A percentile compares a stretch with the other conserved stretches of the same genome.
Evolutionary conservation across 169 alveolate genomes (phyloP).

Genomic region (Theileria luwenshuni): DNA sequence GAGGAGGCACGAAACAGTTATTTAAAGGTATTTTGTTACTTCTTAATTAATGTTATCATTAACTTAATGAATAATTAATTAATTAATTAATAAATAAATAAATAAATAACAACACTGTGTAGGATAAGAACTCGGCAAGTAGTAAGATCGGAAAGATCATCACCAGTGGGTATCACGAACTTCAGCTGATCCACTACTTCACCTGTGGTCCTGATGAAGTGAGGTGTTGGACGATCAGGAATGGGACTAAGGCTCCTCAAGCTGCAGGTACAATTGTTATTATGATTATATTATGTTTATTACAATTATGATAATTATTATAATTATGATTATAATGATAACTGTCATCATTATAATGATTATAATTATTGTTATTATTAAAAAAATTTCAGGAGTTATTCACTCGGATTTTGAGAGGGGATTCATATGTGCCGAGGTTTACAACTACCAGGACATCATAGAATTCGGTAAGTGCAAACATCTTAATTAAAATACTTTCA

Average conservation of each 20-base stretch:
- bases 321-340: neutral
- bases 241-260: conserved; percentile 94
- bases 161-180: conserved; percentile 93
- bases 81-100: too few species aligned
- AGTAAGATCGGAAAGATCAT: conserved; percentile 93
- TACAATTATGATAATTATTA: too few species aligned
- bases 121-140: conserved; percentile 80
- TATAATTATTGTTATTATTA: neutral
- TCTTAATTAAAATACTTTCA: conserved; percentile 9
- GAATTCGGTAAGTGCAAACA: conserved; percentile 70
- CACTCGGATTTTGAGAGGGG: conserved; percentile 98
- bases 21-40: conserved; percentile 70
- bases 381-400: conserved; percentile 70
- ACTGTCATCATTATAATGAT: neutral
- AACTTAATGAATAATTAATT: too few species aligned
- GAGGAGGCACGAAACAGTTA: conserved; percentile 84
- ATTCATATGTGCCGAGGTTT: conserved; percentile 97
- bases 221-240: conserved; percentile 97
- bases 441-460: conserved; percentile 87
- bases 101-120: neutral
- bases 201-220: conserved; percentile 99
- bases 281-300: neutral
- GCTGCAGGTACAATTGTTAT: conserved; percentile 90
- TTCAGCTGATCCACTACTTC: conserved; percentile 95
- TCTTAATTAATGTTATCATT: too few species aligned